Evolutionary conservation across 1,284 basidiomycete genomes (phyloP).

Genomic region (Moniliella sp.): DNA sequence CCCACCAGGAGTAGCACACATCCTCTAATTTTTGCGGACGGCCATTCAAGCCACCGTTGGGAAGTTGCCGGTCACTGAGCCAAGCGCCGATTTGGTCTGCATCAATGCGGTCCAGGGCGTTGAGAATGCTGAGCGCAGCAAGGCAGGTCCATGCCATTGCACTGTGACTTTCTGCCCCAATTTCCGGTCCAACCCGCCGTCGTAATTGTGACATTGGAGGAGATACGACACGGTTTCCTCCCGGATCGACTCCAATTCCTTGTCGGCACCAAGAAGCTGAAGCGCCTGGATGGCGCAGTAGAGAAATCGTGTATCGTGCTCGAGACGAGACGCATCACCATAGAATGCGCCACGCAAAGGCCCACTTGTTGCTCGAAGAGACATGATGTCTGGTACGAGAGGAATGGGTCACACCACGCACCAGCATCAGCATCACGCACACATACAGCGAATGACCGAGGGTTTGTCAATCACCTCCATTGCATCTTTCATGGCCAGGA

Average conservation of each 20-base stretch:
- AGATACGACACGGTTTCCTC: slow-evolving; percentile 52
- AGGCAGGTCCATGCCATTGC: slow-evolving; percentile 79
- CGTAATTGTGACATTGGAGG: slow-evolving; percentile 62
- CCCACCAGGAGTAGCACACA: slow-evolving; percentile 96
- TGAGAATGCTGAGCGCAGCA: slow-evolving; percentile 64
- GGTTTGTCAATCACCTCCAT: slow-evolving; percentile 42
- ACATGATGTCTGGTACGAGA: slow-evolving; percentile 49
- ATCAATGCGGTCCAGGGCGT: slow-evolving; percentile 44
- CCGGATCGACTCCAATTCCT: slow-evolving; percentile 40
- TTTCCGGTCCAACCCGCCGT: slow-evolving; percentile 69
- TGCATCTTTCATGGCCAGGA: slow-evolving; percentile 64
- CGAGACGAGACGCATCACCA: slow-evolving; percentile 61
- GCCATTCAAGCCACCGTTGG: slow-evolving; percentile 80
- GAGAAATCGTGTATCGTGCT: slow-evolving; percentile 72
- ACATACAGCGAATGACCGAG: background rate
- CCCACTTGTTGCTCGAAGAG: slow-evolving; percentile 42
- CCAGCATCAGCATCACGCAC: background rate
- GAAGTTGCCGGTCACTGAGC: slow-evolving; percentile 75
- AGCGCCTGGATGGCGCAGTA: slow-evolving; percentile 66
- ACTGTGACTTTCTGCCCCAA: slow-evolving; percentile 77
- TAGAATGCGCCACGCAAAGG: slow-evolving; percentile 55
- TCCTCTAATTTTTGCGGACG: slow-evolving; percentile 94
- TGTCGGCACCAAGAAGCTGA: slow-evolving; percentile 47
- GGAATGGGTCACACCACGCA: no score
- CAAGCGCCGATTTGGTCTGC: slow-evolving; percentile 50